Evolutionary conservation across 306 rosid genomes (phyloP), one percentile per base, ranked within the genome.

Genomic region (Argentina anserina): DNA sequence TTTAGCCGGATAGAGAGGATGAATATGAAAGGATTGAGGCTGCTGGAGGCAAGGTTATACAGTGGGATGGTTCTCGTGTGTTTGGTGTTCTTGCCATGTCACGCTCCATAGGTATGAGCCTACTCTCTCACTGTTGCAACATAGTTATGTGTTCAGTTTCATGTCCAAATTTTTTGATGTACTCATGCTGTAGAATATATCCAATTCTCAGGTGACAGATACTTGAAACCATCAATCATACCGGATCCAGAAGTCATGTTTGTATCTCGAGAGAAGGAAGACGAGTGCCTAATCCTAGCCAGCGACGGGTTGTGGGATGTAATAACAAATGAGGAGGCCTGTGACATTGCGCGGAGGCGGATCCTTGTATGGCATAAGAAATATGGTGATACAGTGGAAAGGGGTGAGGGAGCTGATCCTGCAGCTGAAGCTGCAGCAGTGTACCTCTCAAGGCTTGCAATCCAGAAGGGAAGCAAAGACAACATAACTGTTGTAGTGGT

Each of bases 271-370:
- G 90, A 80, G 52, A 87, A 83, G 78, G 86, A 81, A 15, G 97
- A 91, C 0, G 91, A 91, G 74, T 89, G 90, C 79, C 93, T 91
- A 42, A 77, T 89, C 76, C 71, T 91, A 70, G 97, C 96, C 63
- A 89, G 90, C 5, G 97, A 89, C 28, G 97, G 97, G 20, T 75
- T 91, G 56, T 91, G 97, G 97, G 97, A 91, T 83, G 92, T 89
- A 18, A 77, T 91, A 70, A 89, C 91, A 52, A 87, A 89, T 55
- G 91, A 91, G 78, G 97, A 87, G 78, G 97, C 86, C n/a, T 91
- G 96, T 23, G 91, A 89, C 20, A 60, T 85, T 70, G 97, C 97
- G 2, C 82, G 89, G 76, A 89, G 74, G 80, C 52, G 96, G 64
- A 87, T 91, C 80, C 96, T 91, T 62, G 66, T 86, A 61, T 91